phyloP scores from a whole-genome alignment of 2,329 filamentous ascomycete genomes.

The Neofusicoccum kwambonambiense region DNA sequence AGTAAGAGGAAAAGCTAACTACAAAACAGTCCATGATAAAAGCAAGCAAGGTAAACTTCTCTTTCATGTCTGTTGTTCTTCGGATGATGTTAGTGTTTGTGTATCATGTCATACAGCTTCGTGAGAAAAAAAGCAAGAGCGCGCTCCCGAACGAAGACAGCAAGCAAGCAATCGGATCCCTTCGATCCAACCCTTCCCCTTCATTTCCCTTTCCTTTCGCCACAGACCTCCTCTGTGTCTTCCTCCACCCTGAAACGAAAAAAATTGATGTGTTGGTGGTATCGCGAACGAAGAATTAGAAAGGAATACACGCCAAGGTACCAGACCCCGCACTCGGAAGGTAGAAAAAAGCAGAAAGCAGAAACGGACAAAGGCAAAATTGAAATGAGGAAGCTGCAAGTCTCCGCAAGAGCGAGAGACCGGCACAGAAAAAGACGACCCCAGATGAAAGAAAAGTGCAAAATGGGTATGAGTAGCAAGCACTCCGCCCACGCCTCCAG shows the following conservation, averaged over 20 bases:
- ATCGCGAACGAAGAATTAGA: slow-evolving; percentile 14
- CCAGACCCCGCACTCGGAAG: background rate
- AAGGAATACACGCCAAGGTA: slow-evolving; percentile 1
- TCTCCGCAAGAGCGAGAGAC: background rate
- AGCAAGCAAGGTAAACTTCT: background rate
- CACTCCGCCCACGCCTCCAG: slow-evolving; percentile 3
- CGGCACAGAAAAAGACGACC: background rate
- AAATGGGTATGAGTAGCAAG: slow-evolving; percentile 7
- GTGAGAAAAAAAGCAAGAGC: background rate
- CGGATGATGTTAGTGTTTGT: background rate
- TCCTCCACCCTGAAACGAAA: background rate
- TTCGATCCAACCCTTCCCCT: background rate
- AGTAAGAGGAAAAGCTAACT: background rate
- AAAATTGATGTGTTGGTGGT: background rate
- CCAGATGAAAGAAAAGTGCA: background rate
- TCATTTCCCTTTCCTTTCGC: background rate
- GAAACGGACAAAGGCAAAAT: background rate
- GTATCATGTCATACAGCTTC: slow-evolving; percentile 16
- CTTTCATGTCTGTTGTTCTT: slow-evolving; percentile 11
- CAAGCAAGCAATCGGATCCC: background rate
- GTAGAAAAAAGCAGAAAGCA: background rate
- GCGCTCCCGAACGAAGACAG: background rate
- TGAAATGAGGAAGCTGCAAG: background rate
- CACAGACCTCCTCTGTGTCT: no score
- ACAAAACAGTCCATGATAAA: background rate